phyloP scores from a whole-genome alignment of 805 yeast species.

The Candida nitratophila region DNA sequence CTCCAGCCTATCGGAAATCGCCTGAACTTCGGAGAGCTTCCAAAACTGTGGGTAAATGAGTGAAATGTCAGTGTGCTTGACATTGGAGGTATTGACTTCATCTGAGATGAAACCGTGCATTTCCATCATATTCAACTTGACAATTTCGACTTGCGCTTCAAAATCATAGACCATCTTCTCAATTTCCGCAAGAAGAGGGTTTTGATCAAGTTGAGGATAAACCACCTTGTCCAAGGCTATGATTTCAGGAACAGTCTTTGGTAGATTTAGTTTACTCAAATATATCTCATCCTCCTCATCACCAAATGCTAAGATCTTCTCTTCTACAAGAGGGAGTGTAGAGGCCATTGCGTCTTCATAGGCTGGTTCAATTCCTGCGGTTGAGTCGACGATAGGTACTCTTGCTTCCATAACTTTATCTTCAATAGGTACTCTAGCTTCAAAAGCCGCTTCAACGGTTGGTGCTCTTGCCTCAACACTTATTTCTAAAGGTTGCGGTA shows the following conservation, averaged over 20 bases:
- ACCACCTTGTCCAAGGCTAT: slow-evolving; percentile 12
- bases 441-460: no score
- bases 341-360: no score
- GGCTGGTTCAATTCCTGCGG: neutral
- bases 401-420: no score
- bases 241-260: slow-evolving; percentile 17
- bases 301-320: neutral
- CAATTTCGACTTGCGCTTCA: slow-evolving; percentile 21
- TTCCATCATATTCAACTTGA: slow-evolving; percentile 14
- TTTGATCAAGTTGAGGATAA: slow-evolving; percentile 8
- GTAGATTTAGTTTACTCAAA: slow-evolving; percentile 14
- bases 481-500: neutral
- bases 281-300: slow-evolving; percentile 11
- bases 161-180: slow-evolving; percentile 21
- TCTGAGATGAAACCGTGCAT: slow-evolving; percentile 17
- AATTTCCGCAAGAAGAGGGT: slow-evolving; percentile 18
- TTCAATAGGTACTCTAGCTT: no score
- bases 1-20: slow-evolving; percentile 5
- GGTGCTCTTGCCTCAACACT: no score
- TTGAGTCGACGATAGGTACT: no score
- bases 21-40: slow-evolving; percentile 23
- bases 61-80: slow-evolving; percentile 16
- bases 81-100: slow-evolving; percentile 11
- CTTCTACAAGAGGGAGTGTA: neutral
- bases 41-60: slow-evolving; percentile 19